These are phyloP conservation scores for Pichia sorboxylosa DNA, from an alignment of 1,139 yeast genomes.

Conservation along the genomic window DNA sequence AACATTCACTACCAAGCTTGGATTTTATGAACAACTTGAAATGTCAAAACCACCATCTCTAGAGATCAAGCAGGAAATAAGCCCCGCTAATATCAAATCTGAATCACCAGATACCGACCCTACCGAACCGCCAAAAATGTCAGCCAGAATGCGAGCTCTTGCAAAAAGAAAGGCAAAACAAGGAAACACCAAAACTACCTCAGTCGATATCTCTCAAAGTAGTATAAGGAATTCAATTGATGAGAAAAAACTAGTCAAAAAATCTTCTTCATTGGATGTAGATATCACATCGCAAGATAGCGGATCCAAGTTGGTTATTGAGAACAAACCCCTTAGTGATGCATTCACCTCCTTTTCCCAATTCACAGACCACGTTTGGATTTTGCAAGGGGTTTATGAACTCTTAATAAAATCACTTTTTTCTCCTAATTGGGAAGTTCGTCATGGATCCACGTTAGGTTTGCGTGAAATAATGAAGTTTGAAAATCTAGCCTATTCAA, in stretches of 20 bases:
- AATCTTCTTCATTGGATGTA: slow-evolving; percentile 22
- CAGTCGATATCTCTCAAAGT: slow-evolving; percentile 71
- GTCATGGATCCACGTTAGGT: slow-evolving; percentile 95
- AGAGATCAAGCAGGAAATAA: slow-evolving; percentile 1
- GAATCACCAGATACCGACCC: background rate
- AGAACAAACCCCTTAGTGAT: slow-evolving; percentile 60
- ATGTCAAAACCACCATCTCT: slow-evolving; percentile 1
- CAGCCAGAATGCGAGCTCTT: slow-evolving; percentile 86
- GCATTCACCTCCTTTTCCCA: slow-evolving; percentile 38
- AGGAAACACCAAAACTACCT: slow-evolving; percentile 38
- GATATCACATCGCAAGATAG: slow-evolving; percentile 73
- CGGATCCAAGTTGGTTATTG: slow-evolving; percentile 73
- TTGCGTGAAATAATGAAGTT: slow-evolving; percentile 73
- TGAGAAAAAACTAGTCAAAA: background rate
- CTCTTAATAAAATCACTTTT: slow-evolving; percentile 68
- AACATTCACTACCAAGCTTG: slow-evolving; percentile 19
- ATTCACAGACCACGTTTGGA: slow-evolving; percentile 80
- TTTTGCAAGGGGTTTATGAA: slow-evolving; percentile 94
- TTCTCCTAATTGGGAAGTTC: slow-evolving; percentile 82
- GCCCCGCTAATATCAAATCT: background rate
- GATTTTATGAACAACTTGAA: slow-evolving; percentile 15
- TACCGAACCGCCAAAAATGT: slow-evolving; percentile 18
- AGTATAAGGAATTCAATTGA: slow-evolving; percentile 31
- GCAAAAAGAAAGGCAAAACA: slow-evolving; percentile 85
- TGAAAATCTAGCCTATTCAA: slow-evolving; percentile 60